Evolutionary conservation across 805 yeast species (phyloP).

Genomic region (Sugiyamaella marilandica): DNA sequence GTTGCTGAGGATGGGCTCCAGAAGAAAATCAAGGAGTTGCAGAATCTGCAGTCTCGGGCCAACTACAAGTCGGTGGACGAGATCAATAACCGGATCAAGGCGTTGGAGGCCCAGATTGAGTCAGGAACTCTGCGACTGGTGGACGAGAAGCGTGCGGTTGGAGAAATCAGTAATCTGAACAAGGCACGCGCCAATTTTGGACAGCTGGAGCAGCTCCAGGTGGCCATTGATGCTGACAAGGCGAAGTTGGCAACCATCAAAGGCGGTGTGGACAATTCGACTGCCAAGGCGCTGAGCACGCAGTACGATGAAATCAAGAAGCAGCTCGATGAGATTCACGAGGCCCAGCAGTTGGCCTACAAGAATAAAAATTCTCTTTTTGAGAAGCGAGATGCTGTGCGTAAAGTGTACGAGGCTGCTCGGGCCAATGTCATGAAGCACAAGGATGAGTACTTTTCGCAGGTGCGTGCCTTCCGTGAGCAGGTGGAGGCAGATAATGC

Average conservation of each 20-base stretch:
- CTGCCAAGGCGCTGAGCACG: conserved; percentile 61
- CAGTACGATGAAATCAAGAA: conserved; percentile 62
- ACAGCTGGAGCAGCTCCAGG: conserved; percentile 67
- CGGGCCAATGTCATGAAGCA: conserved; percentile 63
- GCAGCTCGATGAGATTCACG: conserved; percentile 62
- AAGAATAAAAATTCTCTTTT: conserved; percentile 62
- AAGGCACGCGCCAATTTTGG: conserved; percentile 76
- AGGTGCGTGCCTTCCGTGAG: conserved; percentile 64
- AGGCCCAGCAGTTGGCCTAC: conserved; percentile 54
- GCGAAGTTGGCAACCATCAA: conserved; percentile 71
- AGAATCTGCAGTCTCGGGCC: conserved; percentile 63
- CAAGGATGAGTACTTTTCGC: conserved; percentile 70
- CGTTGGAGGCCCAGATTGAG: conserved; percentile 68
- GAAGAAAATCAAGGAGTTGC: conserved; percentile 71
- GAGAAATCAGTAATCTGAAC: conserved; percentile 80
- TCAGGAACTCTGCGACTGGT: conserved; percentile 79
- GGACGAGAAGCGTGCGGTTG: conserved; percentile 80
- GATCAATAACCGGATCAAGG: conserved; percentile 29
- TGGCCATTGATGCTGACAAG: conserved; percentile 73
- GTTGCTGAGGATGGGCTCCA: conserved; percentile 63
- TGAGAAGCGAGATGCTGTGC: conserved; percentile 61
- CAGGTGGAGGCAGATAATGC: conserved; percentile 64
- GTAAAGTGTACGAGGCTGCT: conserved; percentile 62
- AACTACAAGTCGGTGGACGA: conserved; percentile 47
- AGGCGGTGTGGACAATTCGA: conserved; percentile 50